Conservation (phyloP, 2,329 filamentous ascomycete genomes). For the Alternaria infectoria region DNA sequence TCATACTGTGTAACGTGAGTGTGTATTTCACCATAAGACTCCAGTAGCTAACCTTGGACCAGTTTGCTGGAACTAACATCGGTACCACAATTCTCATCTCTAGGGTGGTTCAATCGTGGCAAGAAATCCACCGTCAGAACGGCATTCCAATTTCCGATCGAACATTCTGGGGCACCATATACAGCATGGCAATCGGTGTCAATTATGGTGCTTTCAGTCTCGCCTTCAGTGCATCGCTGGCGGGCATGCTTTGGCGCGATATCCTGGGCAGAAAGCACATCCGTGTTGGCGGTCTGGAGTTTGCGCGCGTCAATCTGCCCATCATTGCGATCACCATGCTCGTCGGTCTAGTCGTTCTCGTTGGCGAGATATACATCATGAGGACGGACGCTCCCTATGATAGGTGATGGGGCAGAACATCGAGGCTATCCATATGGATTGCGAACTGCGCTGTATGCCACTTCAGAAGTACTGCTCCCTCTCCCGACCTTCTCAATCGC, state of each 20-base stretch:
- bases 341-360: slow-evolving; percentile 66
- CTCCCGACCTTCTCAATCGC: neutral
- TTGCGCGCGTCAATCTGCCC: slow-evolving; percentile 71
- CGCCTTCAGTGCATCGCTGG: slow-evolving; percentile 73
- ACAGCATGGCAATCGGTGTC: slow-evolving; percentile 73
- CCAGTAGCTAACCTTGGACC: neutral
- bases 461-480: neutral
- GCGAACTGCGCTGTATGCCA: neutral
- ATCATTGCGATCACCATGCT: slow-evolving; percentile 74
- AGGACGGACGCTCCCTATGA: slow-evolving; percentile 37
- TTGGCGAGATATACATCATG: slow-evolving; percentile 69
- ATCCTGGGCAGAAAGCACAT: slow-evolving; percentile 74
- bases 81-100: slow-evolving; percentile 76
- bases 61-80: slow-evolving; percentile 81
- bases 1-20: slow-evolving; percentile 74
- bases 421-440: neutral
- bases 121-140: slow-evolving; percentile 61
- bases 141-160: slow-evolving; percentile 63
- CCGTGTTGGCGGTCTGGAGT: slow-evolving; percentile 66
- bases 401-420: neutral
- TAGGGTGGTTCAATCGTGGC: slow-evolving; percentile 73
- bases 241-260: slow-evolving; percentile 74
- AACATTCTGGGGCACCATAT: slow-evolving; percentile 76
- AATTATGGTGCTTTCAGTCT: slow-evolving; percentile 78
- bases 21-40: too few relatives aligned